These are phyloP conservation scores for Hyphopichia homilentoma DNA, from an alignment of 805 yeast species.

Conservation along the genomic window DNA sequence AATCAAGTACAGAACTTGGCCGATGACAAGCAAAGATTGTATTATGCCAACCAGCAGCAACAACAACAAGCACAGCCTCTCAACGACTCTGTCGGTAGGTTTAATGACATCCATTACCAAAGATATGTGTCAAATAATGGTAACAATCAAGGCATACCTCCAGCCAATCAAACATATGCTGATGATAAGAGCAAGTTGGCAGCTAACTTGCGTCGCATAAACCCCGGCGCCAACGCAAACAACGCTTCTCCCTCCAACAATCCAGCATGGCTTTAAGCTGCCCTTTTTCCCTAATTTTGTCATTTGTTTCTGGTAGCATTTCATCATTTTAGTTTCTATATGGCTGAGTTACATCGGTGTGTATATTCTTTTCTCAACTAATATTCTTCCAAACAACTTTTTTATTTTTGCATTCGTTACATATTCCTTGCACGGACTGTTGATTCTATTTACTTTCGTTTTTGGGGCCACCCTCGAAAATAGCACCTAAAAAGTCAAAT, in stretches of 20 bases:
- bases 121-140: too few species aligned
- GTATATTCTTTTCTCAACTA: too few species aligned
- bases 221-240: too few species aligned
- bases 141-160: too few species aligned
- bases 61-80: constrained; percentile 8
- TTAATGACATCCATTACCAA: constrained; percentile 5
- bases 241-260: constrained; percentile 6
- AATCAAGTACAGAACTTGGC: constrained; percentile 13
- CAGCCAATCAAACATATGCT: constrained; percentile 9
- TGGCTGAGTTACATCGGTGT: too few species aligned
- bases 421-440: too few species aligned
- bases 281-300: too few species aligned
- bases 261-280: constrained; percentile 18
- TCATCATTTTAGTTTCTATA: constrained; percentile 7
- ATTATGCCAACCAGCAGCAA: constrained; percentile 3
- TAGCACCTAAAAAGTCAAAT: constrained; percentile 55
- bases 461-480: constrained; percentile 36
- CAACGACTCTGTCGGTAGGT: constrained; percentile 4
- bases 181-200: constrained; percentile 1
- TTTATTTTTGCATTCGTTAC: background rate
- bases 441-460: too few species aligned
- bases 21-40: constrained; percentile 1
- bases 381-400: too few species aligned
- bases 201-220: constrained; percentile 1
- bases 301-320: constrained; percentile 6